Evolutionary conservation across 768 basidiomycete genomes (phyloP).

Genomic region (Amylocystis lapponica): DNA sequence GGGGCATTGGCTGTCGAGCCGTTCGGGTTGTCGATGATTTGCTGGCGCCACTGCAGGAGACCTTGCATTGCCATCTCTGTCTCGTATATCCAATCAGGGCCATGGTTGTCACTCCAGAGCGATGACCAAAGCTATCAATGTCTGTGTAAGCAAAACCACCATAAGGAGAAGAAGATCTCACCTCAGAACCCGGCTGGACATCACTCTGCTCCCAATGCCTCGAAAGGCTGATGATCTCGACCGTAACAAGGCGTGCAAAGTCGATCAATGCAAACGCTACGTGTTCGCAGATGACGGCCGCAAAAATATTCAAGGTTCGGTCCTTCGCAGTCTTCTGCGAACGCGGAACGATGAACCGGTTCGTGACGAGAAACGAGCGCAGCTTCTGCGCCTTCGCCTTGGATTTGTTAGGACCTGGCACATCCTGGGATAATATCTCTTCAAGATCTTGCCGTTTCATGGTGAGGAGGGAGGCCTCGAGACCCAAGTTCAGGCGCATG

Average conservation of each 20-base stretch:
- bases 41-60: background rate
- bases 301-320: background rate
- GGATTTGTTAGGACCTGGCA: background rate
- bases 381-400: background rate
- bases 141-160: too few species aligned
- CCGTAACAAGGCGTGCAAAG: background rate
- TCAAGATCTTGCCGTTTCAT: background rate
- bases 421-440: background rate
- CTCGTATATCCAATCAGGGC: constrained; percentile 2
- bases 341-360: background rate
- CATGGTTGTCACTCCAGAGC: background rate
- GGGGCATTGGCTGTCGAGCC: background rate
- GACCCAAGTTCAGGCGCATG: background rate
- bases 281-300: background rate
- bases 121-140: background rate
- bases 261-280: background rate
- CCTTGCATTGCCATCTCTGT: background rate
- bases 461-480: background rate
- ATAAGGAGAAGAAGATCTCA: background rate
- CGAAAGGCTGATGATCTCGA: background rate
- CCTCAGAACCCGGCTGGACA: background rate
- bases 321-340: background rate
- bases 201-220: background rate
- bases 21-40: background rate
- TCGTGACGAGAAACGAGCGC: background rate